Conservation (phyloP, 805 yeast species). For the Kazachstania viticola region DNA sequence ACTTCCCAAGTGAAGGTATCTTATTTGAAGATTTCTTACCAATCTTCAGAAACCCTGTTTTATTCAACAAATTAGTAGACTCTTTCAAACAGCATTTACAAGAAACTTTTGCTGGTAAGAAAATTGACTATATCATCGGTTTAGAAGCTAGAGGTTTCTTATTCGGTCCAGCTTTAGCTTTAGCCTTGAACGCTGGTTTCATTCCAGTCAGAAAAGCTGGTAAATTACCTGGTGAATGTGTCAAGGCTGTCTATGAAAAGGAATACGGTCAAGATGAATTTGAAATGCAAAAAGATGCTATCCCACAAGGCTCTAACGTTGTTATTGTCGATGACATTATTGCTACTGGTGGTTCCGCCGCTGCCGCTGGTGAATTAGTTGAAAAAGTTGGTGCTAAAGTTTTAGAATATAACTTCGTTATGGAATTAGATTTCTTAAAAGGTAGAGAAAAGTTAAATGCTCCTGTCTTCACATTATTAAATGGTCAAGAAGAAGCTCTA, state of each 20-base stretch:
- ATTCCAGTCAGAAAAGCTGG: constrained; percentile 94
- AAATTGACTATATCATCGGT: constrained; percentile 85
- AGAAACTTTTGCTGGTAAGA: constrained; percentile 37
- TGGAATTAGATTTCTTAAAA: constrained; percentile 90
- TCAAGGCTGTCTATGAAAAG: constrained; percentile 63
- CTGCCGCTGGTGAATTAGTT: constrained; percentile 84
- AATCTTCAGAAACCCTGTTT: constrained; percentile 69
- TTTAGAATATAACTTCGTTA: constrained; percentile 72
- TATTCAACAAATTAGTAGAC: constrained; percentile 69
- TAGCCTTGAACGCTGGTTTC: constrained; percentile 80
- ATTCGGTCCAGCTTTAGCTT: constrained; percentile 91
- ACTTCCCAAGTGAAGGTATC: constrained; percentile 89
- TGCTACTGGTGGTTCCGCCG: constrained; percentile 97
- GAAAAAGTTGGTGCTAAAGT: constrained; percentile 55
- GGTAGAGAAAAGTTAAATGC: constrained; percentile 83
- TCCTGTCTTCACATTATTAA: constrained; percentile 80
- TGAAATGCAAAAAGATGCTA: constrained; percentile 76
- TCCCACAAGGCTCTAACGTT: constrained; percentile 71
- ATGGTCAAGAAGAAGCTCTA: constrained; percentile 58
- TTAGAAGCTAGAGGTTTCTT: constrained; percentile 94
- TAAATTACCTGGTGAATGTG: constrained; percentile 81
- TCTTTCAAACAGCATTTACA: constrained; percentile 72
- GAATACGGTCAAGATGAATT: constrained; percentile 89
- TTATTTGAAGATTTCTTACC: constrained; percentile 95
- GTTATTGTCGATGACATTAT: constrained; percentile 90